Base-by-base conservation (phyloP, 129 eudicot species). In the Cynara cardunculus region DNA sequence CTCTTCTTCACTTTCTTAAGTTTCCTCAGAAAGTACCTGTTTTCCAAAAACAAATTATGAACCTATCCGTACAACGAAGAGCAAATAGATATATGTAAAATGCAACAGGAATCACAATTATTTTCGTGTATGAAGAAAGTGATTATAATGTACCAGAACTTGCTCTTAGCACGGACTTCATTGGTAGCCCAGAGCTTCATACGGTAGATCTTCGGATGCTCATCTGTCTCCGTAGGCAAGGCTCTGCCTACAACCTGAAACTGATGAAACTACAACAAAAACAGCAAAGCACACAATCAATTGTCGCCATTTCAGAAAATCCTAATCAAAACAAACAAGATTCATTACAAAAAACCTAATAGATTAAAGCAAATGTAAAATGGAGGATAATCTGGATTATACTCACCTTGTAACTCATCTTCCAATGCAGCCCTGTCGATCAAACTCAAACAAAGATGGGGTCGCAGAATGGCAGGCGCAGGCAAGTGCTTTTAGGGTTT, bases 171-270 rank as follows among this genome's bases (percentile, higher is more conserved):
- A 22, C 93, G 89, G 30, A 89, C 93, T 70, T 87, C 93, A 67
- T 88, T 88, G 11, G 88, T 88, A 7, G 91, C 91, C 91, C 91
- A 88, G 25, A 88, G 88, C 85, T 89, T 89, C 93, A 89, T 89
- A 8, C 93, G 86, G 70, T 89, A 89, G 75, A 89, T 89, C 88
- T 89, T 89, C 5, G 93, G 93, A 14, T 87, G 91, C 86, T 87
- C 91, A 80, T 82, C 89, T 2, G 89, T 35, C 74, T 87, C 93
- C 13, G 93, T 76, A 14, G 93, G 93, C 25, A 89, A 72, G 24
- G 82, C 93, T 81, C 93, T 87, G 10, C 93, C 93, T 13, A 89
- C 93, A 2, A 89, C 93, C 79, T 89, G 93, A 67, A 85, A 89
- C 82, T 89, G 93, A 73, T 89, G 91, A 73, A 85, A 89, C 93